A percentile compares a stretch with the other conserved stretches of the same genome.
These are phyloP conservation scores for Scleroderma citrinum DNA, from an alignment of 768 basidiomycete genomes.

Conservation along the genomic window DNA sequence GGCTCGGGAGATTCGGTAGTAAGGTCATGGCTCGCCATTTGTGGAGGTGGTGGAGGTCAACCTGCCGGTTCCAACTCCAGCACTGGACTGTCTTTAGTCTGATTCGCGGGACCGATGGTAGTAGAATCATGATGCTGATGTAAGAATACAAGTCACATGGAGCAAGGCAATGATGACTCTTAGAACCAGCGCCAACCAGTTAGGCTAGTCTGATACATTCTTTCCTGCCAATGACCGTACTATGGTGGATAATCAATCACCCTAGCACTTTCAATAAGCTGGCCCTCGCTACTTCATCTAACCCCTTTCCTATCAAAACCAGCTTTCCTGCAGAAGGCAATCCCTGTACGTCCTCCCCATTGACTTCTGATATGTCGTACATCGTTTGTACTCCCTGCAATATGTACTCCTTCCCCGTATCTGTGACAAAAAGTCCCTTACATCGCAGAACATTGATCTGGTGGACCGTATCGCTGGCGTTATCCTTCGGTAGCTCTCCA, in stretches of 20 bases:
- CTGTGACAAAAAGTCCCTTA: constrained; percentile 71
- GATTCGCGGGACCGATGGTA: no score
- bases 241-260: background rate
- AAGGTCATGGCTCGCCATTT: constrained; percentile 18
- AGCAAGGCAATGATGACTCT: no score
- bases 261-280: constrained; percentile 40
- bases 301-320: constrained; percentile 81
- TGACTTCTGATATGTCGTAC: constrained; percentile 67
- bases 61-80: no score
- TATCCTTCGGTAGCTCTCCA: constrained; percentile 38
- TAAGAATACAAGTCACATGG: no score
- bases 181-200: no score
- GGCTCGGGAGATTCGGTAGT: constrained; percentile 24
- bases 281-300: constrained; percentile 48
- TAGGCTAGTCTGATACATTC: no score
- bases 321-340: constrained; percentile 68
- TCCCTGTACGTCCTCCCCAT: constrained; percentile 35
- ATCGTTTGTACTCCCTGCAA: constrained; percentile 89
- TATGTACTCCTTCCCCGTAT: constrained; percentile 56
- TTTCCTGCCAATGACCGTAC: no score
- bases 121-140: no score
- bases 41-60: background rate
- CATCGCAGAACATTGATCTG: constrained; percentile 69
- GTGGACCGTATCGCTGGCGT: constrained; percentile 6
- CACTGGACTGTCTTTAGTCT: no score